Conservation (phyloP, 2,329 filamentous ascomycete species). For the Beauveria medogensis region DNA sequence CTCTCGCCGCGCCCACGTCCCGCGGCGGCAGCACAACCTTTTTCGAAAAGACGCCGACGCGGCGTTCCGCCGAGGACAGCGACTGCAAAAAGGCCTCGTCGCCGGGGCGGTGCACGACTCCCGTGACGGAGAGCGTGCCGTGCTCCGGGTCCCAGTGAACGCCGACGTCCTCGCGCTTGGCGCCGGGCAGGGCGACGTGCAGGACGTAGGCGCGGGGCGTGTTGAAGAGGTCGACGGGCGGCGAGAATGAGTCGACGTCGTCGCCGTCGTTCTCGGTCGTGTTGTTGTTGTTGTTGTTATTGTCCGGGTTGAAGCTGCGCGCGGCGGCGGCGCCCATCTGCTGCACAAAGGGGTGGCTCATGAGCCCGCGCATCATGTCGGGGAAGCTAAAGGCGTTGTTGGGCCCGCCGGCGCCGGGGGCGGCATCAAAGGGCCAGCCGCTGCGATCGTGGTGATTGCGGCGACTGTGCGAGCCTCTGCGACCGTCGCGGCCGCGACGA, state of each 20-base stretch:
- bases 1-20: slow-evolving; percentile 35
- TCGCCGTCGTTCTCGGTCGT: slow-evolving; percentile 11
- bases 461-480: slow-evolving; percentile 14
- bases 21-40: slow-evolving; percentile 52
- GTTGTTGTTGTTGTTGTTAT: slow-evolving; percentile 1
- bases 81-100: slow-evolving; percentile 61
- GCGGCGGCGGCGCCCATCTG: slow-evolving; percentile 33
- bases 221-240: slow-evolving; percentile 70
- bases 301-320: slow-evolving; percentile 17
- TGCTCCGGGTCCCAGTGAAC: slow-evolving; percentile 69
- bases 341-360: slow-evolving; percentile 34
- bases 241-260: slow-evolving; percentile 42
- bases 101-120: slow-evolving; percentile 64
- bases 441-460: neutral
- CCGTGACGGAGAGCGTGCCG: slow-evolving; percentile 56
- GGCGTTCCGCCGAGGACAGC: slow-evolving; percentile 57
- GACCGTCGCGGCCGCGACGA: slow-evolving; percentile 11
- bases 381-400: slow-evolving; percentile 29
- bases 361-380: slow-evolving; percentile 31
- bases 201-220: slow-evolving; percentile 57
- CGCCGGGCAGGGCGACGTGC: slow-evolving; percentile 70
- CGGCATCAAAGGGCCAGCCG: slow-evolving; percentile 13
- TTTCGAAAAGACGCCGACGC: slow-evolving; percentile 67
- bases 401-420: slow-evolving; percentile 16
- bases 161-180: slow-evolving; percentile 68